Evolutionary conservation across 1,284 basidiomycete species (phyloP).

Genomic region (Trichosporon asahii): DNA sequence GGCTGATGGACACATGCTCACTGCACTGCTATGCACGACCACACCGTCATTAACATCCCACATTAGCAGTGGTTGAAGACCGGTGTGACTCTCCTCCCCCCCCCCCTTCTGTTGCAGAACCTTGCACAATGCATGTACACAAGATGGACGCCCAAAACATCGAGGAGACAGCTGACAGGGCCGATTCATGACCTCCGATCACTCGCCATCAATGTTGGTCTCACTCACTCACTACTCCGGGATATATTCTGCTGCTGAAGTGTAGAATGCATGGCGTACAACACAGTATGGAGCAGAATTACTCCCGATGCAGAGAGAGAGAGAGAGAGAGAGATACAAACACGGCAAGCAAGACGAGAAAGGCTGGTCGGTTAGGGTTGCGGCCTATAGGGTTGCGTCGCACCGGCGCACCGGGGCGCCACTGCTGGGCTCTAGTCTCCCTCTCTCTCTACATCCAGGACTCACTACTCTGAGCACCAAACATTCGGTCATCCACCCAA

Average conservation of each 20-base stretch:
- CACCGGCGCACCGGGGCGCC: not conserved
- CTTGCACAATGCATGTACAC: not conserved
- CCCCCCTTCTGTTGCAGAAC: not conserved
- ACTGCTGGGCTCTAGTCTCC: not conserved
- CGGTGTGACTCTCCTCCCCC: not conserved
- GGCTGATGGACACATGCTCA: too few relatives aligned
- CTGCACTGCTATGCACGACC: too few relatives aligned
- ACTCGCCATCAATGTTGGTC: not conserved
- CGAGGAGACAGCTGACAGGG: not conserved
- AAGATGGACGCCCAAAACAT: too few relatives aligned
- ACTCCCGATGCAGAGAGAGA: not conserved
- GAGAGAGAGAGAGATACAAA: not conserved
- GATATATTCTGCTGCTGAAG: too few relatives aligned
- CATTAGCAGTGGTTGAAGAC: not conserved
- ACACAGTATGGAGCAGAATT: not conserved
- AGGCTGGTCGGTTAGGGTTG: slow-evolving; percentile 2
- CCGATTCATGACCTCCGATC: not conserved
- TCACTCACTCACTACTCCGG: not conserved
- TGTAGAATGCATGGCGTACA: too few relatives aligned
- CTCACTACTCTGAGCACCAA: not conserved
- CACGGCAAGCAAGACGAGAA: not conserved
- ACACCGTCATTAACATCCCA: too few relatives aligned
- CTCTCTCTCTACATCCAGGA: not conserved
- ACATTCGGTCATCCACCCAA: not conserved
- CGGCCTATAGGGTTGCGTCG: slow-evolving; percentile 1